phyloP scores from a whole-genome alignment of 2,329 filamentous ascomycete genomes.

The Botrytis fragariae region DNA sequence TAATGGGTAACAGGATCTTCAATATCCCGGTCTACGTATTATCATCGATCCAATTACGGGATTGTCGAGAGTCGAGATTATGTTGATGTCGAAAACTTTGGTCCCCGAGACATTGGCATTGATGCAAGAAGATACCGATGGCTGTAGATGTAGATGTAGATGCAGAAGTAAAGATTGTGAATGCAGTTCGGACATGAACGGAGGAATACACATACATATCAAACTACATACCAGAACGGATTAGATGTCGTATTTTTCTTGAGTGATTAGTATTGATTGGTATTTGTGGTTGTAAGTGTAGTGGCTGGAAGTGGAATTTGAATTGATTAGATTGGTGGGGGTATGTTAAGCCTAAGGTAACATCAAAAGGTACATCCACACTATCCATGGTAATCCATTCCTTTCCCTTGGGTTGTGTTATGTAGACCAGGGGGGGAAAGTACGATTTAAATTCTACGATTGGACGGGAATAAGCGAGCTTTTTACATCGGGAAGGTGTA shows the following conservation, averaged over 20 bases:
- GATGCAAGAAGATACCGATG: neutral
- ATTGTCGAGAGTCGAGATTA: neutral
- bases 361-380: neutral
- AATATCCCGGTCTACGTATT: neutral
- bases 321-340: neutral
- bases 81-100: neutral
- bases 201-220: neutral
- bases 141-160: neutral
- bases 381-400: neutral
- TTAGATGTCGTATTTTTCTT: neutral
- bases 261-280: neutral
- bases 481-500: neutral
- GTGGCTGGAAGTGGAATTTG: neutral
- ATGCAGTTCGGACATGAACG: neutral
- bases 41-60: conserved; percentile 7
- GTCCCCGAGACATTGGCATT: conserved; percentile 9
- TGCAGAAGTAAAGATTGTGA: neutral
- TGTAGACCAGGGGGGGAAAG: neutral
- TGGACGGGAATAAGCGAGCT: conserved; percentile 1
- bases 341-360: neutral
- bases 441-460: conserved; percentile 1
- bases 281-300: neutral
- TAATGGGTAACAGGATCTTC: conserved; percentile 4
- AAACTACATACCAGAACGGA: neutral
- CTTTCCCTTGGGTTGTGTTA: neutral